Evolutionary conservation across 345 rosid species (phyloP), one percentile per base, ranked within the genome.

Genomic region (Euphorbia peplus): DNA sequence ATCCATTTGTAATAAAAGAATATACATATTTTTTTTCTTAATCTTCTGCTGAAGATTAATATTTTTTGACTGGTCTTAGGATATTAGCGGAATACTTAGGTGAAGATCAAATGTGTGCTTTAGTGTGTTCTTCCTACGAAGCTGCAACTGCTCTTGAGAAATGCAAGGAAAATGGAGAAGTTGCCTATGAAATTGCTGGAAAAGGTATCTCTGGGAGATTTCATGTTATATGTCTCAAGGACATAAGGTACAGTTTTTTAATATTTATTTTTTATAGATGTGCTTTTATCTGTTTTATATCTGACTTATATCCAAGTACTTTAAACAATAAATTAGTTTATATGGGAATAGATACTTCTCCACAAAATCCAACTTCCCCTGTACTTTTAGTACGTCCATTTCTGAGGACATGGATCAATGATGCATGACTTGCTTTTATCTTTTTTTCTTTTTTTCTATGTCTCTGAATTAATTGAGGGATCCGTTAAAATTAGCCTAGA

Each of bases 101-200:
- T 16, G 79, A 88, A 81, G 91, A 83, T 68, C 82, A 76, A 66
- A 81, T 87, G 95, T 83, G 89, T 2, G 88, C 88, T 24, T 60
- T 87, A 54, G 91, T 87, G 16, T 87, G 87, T 67, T 83, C 76
- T 74, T 78, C 95, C 5, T 68, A 62, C 66, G 71, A 67, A 61
- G 73, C 76, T 13, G 83, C 76, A 16, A 12, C 42, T 64, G 61
- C 69, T 46, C 78, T 85, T 0, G 87, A 83, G 73, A 42, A 44
- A 25, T 78, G 76, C 77, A 64, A 60, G 25, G 63, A 51, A 11
- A 66, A 67, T 5, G 85, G 85, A 62, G 73, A 60, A 63, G 78
- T 82, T 63, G 81, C 81, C 77, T 30, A 2, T 47, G 37, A 10
- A 6, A 46, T 2, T 12, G 85, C 67, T 37, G 85, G 83, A 72